Percentiles rank a stretch among this genome's conserved stretches.
Evolutionary conservation across 495 filamentous ascomycete genomes (phyloP).

Genomic region (Jackrogersella multiformis): DNA sequence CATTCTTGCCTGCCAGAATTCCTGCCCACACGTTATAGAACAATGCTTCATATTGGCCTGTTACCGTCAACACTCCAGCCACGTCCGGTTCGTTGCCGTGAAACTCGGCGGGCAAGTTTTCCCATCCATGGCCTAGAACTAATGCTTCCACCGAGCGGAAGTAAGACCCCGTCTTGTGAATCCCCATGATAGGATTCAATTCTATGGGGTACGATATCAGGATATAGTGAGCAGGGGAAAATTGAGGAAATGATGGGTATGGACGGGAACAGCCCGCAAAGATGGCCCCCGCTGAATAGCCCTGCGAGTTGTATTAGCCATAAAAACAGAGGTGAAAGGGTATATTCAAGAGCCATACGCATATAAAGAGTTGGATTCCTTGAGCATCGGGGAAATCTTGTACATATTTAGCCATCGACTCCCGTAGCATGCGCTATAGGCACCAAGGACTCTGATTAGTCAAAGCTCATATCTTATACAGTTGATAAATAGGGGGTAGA

Average conservation of each 20-base stretch:
- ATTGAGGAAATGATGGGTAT: slow-evolving; percentile 11
- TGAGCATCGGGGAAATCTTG: slow-evolving; percentile 26
- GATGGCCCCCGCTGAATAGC: slow-evolving; percentile 37
- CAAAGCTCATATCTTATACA: background rate
- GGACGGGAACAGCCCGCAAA: slow-evolving; percentile 40
- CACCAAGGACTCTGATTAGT: background rate
- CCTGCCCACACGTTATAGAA: slow-evolving; percentile 26
- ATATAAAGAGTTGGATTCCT: slow-evolving; percentile 29
- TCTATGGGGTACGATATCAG: slow-evolving; percentile 39
- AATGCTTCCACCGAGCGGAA: slow-evolving; percentile 33
- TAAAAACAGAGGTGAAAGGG: background rate
- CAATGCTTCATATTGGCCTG: slow-evolving; percentile 19
- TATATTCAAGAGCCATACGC: slow-evolving; percentile 20
- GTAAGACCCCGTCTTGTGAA: slow-evolving; percentile 33
- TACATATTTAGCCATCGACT: slow-evolving; percentile 30
- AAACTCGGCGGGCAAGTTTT: slow-evolving; percentile 36
- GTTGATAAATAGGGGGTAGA: background rate
- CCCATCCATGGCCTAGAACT: slow-evolving; percentile 38
- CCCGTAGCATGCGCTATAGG: slow-evolving; percentile 35
- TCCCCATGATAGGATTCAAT: slow-evolving; percentile 26
- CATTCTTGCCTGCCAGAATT: slow-evolving; percentile 29
- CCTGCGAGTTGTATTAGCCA: slow-evolving; percentile 13
- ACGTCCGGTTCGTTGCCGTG: slow-evolving; percentile 33
- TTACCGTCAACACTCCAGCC: slow-evolving; percentile 34
- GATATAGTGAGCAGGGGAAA: slow-evolving; percentile 33